phyloP scores from a whole-genome alignment of 148 eudicot species.

The Euryodendron excelsum region DNA sequence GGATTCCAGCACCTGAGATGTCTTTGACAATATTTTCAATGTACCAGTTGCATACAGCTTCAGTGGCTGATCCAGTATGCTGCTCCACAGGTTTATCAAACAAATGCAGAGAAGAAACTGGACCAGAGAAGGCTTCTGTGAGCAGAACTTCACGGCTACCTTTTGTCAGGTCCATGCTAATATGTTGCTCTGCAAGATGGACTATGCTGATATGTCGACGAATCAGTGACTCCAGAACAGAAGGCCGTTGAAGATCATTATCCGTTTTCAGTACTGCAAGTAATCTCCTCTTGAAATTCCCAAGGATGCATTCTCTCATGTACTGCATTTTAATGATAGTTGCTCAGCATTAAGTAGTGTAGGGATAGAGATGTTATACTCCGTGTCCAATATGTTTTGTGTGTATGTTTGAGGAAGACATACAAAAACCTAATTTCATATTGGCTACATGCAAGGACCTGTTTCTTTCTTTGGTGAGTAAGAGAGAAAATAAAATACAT shows the following conservation, averaged over 20 bases:
- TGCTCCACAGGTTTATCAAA: slow-evolving; percentile 76
- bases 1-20: slow-evolving; percentile 70
- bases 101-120: slow-evolving; percentile 82
- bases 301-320: slow-evolving; percentile 98
- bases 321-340: slow-evolving; percentile 51
- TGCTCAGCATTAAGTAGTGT: neutral
- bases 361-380: neutral
- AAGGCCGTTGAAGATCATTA: slow-evolving; percentile 94
- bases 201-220: slow-evolving; percentile 78
- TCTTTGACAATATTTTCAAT: slow-evolving; percentile 87
- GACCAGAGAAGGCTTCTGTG: slow-evolving; percentile 80
- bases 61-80: slow-evolving; percentile 77
- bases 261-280: slow-evolving; percentile 79
- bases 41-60: slow-evolving; percentile 91
- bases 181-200: slow-evolving; percentile 93
- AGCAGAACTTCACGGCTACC: slow-evolving; percentile 92
- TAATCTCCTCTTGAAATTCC: slow-evolving; percentile 88
- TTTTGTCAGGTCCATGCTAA: slow-evolving; percentile 97
- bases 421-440: neutral
- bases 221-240: slow-evolving; percentile 76
- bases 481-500: neutral
- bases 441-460: neutral
- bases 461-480: neutral
- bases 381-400: neutral
- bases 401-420: neutral